A percentile compares a stretch with the other conserved stretches of the same genome.
These are phyloP conservation scores for Solanum corneliomulleri DNA, from an alignment of 257 asterid genomes.

Conservation along the genomic window DNA sequence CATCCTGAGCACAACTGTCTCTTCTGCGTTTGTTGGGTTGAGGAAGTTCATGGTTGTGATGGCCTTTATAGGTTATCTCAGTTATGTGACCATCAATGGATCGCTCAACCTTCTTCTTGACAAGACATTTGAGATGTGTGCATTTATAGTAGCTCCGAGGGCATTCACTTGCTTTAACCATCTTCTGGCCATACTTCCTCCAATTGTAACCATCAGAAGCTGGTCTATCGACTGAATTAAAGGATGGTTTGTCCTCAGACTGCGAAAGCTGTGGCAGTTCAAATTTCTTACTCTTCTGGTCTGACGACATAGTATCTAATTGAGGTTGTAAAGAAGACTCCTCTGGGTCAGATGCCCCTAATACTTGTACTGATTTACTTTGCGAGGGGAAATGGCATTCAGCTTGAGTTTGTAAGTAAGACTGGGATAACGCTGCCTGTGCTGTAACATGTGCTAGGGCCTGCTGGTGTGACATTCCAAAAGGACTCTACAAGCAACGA, in stretches of 20 bases:
- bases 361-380: background rate
- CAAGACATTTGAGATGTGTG: slow-evolving; percentile 54
- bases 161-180: slow-evolving; percentile 78
- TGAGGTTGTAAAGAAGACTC: slow-evolving; percentile 10
- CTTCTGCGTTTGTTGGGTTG: slow-evolving; percentile 36
- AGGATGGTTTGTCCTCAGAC: slow-evolving; percentile 32
- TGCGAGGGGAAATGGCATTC: slow-evolving; percentile 29
- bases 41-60: slow-evolving; percentile 77
- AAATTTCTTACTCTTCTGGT: slow-evolving; percentile 19
- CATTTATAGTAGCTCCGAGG: slow-evolving; percentile 95
- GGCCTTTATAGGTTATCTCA: slow-evolving; percentile 82
- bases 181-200: slow-evolving; percentile 96
- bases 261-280: slow-evolving; percentile 41
- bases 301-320: slow-evolving; percentile 6
- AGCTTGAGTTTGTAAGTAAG: slow-evolving; percentile 48
- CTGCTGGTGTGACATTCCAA: slow-evolving; percentile 98
- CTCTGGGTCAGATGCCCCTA: background rate
- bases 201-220: slow-evolving; percentile 90
- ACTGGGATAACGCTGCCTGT: slow-evolving; percentile 75
- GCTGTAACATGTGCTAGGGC: slow-evolving; percentile 97
- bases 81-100: slow-evolving; percentile 60
- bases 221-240: slow-evolving; percentile 39
- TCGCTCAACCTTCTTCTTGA: slow-evolving; percentile 90
- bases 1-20: slow-evolving; percentile 28
- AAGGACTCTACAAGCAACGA: slow-evolving; percentile 62